Conservation (phyloP, 805 yeast genomes). For the Candida oleophila region DNA sequence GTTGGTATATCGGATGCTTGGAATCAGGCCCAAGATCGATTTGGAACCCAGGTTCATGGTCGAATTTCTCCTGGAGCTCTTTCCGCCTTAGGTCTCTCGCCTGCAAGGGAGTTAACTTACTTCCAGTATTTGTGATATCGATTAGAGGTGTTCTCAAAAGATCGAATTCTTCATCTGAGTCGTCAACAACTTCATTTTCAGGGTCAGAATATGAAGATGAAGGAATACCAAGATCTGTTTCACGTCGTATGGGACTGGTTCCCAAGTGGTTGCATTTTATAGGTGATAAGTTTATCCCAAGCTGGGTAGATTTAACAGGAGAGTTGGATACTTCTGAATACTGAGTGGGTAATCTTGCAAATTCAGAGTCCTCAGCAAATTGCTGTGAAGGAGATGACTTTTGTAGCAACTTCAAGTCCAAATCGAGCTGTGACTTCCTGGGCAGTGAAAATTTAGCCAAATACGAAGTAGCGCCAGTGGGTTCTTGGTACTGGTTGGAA, state of each 20-base stretch:
- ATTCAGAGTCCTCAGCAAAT: conserved; percentile 10
- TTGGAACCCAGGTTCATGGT: conserved; percentile 15
- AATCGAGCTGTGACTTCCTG: background rate
- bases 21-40: conserved; percentile 19
- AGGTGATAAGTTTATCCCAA: background rate
- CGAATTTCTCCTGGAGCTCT: conserved; percentile 22
- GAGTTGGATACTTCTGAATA: conserved; percentile 15
- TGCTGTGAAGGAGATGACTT: background rate
- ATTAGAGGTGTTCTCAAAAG: background rate
- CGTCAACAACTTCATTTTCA: conserved; percentile 2
- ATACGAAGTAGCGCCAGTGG: no score
- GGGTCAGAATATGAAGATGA: background rate
- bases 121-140: background rate
- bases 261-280: background rate
- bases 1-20: conserved; percentile 36
- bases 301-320: background rate
- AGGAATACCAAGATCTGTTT: background rate
- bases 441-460: background rate
- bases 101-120: conserved; percentile 28
- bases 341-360: conserved; percentile 24
- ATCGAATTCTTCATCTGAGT: conserved; percentile 4
- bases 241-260: background rate
- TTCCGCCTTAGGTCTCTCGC: conserved; percentile 27
- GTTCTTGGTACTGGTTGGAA: background rate
- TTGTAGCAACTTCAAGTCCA: background rate